phyloP scores from a whole-genome alignment of 306 rosid genomes.

The Acacia crassicarpa region DNA sequence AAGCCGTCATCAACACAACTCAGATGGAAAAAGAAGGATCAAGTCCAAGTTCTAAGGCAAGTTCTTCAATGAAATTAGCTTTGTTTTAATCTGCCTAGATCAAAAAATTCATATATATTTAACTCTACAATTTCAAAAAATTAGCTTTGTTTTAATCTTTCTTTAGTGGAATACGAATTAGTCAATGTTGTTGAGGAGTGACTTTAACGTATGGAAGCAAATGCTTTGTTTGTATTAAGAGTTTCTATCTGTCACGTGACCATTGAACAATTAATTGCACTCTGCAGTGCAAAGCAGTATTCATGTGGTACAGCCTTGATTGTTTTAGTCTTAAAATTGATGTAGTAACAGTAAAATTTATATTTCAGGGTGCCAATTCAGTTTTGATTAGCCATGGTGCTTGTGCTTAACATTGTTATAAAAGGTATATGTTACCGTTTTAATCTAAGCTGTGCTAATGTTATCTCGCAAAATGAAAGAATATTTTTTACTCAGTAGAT shows the following conservation, averaged over 20 bases:
- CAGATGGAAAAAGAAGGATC: no score
- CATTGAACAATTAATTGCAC: slow-evolving; percentile 24
- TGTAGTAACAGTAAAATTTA: slow-evolving; percentile 26
- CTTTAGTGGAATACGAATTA: slow-evolving; percentile 81
- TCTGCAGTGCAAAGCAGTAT: slow-evolving; percentile 42
- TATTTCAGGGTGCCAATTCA: neutral
- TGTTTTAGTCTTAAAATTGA: slow-evolving; percentile 32
- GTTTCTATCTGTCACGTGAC: slow-evolving; percentile 30
- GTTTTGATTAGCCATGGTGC: slow-evolving; percentile 18
- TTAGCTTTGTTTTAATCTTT: slow-evolving; percentile 44
- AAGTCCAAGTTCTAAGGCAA: no score
- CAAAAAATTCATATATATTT: no score
- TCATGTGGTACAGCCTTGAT: slow-evolving; percentile 45
- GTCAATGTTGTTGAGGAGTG: slow-evolving; percentile 73
- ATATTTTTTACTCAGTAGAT: neutral
- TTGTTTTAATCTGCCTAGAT: no score
- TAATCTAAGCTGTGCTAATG: neutral
- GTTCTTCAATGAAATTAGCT: no score
- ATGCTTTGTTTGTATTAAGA: slow-evolving; percentile 27
- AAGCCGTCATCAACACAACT: no score
- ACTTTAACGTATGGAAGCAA: slow-evolving; percentile 35
- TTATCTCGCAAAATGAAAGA: neutral
- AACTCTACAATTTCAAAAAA: no score
- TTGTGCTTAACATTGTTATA: neutral
- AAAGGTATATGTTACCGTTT: neutral